Conservation (phyloP, 2,329 filamentous ascomycete genomes). For the Zasmidium angulare region DNA sequence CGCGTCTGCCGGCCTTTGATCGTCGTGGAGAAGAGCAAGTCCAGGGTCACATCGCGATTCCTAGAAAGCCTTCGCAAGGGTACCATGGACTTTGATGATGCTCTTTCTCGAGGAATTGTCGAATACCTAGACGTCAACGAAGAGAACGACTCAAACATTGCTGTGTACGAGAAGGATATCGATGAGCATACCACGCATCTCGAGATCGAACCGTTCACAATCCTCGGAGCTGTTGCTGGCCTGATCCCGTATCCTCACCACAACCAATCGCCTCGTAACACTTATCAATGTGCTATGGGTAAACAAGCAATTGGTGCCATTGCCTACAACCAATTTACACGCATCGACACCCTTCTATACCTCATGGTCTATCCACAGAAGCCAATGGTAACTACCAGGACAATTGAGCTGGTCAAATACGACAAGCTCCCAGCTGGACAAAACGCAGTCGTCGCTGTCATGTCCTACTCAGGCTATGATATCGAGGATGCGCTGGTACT, state of each 20-base stretch:
- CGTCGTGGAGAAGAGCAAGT: constrained; percentile 83
- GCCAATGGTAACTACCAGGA: constrained; percentile 95
- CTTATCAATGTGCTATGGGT: constrained; percentile 93
- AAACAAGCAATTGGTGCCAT: constrained; percentile 99
- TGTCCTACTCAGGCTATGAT: constrained; percentile 99
- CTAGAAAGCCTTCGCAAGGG: constrained; percentile 79
- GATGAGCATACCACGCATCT: constrained; percentile 83
- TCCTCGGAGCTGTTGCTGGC: constrained; percentile 91
- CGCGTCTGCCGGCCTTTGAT: constrained; percentile 95
- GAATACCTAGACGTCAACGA: constrained; percentile 99
- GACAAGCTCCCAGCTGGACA: constrained; percentile 96
- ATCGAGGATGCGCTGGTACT: constrained; percentile 97
- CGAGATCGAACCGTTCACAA: constrained; percentile 97
- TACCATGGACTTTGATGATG: constrained; percentile 88
- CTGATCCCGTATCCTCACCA: constrained; percentile 98
- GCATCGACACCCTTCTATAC: constrained; percentile 94
- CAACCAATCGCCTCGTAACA: constrained; percentile 98
- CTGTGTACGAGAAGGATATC: constrained; percentile 83
- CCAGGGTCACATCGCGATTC: constrained; percentile 76
- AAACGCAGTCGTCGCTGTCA: constrained; percentile 95
- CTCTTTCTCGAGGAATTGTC: constrained; percentile 82
- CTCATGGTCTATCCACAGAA: constrained; percentile 97
- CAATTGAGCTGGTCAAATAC: constrained; percentile 94
- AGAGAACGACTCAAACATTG: constrained; percentile 93
- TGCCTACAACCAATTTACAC: constrained; percentile 95